phyloP scores from a whole-genome alignment of 768 basidiomycete genomes.

The Podaxis pistillaris region DNA sequence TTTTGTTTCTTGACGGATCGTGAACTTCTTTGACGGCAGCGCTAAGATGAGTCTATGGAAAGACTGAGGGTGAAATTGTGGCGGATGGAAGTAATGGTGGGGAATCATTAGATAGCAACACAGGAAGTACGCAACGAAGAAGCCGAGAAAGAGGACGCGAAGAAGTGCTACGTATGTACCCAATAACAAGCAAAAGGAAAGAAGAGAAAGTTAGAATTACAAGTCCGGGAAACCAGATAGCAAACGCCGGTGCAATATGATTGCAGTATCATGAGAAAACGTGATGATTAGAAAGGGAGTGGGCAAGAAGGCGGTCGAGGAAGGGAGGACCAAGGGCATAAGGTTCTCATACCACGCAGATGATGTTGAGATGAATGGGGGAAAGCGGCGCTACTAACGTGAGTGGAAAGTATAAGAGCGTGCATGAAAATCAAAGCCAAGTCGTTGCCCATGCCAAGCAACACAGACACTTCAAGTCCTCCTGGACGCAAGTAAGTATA shows the following conservation, averaged over 20 bases:
- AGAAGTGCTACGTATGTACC: conserved; percentile 31
- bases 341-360: background rate
- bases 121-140: conserved; percentile 22
- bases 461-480: background rate
- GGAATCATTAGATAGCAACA: conserved; percentile 38
- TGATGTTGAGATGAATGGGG: background rate
- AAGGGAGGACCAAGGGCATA: background rate
- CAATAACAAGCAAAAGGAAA: conserved; percentile 27
- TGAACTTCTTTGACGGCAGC: conserved; percentile 1
- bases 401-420: background rate
- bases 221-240: conserved; percentile 29
- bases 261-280: conserved; percentile 18
- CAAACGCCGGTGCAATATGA: conserved; percentile 19
- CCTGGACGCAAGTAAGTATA: background rate
- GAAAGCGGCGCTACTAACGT: background rate
- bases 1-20: conserved; percentile 2
- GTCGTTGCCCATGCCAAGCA: background rate
- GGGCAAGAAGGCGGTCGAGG: background rate
- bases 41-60: conserved; percentile 10
- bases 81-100: conserved; percentile 17
- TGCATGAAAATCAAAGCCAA: background rate
- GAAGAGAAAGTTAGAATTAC: conserved; percentile 37
- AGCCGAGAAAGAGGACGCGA: conserved; percentile 13
- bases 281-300: conserved; percentile 8
- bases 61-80: conserved; percentile 14